Conservation (phyloP, 1,284 basidiomycete genomes). For the Hemileia vastatrix region DNA sequence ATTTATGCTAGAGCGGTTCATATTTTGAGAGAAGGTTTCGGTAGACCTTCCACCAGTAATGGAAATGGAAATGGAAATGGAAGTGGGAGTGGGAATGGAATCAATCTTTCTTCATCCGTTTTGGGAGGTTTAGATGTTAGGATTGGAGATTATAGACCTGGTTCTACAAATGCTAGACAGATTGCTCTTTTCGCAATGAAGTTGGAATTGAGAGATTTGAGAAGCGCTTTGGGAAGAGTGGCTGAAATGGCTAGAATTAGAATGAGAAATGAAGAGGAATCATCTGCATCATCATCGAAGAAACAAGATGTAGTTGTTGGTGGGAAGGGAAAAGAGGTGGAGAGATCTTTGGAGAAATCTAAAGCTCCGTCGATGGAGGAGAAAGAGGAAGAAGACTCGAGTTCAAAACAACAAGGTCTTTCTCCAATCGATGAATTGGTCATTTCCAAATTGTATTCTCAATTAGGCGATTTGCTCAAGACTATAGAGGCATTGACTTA, state of each 20-base stretch:
- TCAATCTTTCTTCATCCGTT: neutral
- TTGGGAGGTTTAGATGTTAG: conserved; percentile 31
- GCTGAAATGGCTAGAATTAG: conserved; percentile 28
- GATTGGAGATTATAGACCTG: conserved; percentile 37
- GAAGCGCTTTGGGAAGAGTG: conserved; percentile 36
- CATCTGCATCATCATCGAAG: neutral
- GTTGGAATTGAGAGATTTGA: conserved; percentile 37
- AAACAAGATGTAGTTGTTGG: too few relatives aligned
- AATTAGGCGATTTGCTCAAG: too few relatives aligned
- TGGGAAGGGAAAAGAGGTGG: too few relatives aligned
- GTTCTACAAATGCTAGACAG: conserved; percentile 32
- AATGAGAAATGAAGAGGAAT: neutral
- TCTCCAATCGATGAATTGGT: too few relatives aligned
- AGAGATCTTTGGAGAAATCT: too few relatives aligned
- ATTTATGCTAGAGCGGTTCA: conserved; percentile 41
- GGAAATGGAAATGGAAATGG: too few relatives aligned
- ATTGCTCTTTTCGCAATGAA: conserved; percentile 43
- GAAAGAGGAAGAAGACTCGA: too few relatives aligned
- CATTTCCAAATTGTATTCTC: too few relatives aligned
- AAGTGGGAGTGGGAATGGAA: too few relatives aligned
- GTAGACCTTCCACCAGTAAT: neutral
- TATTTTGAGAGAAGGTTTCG: conserved; percentile 36
- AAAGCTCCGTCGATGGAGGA: too few relatives aligned
- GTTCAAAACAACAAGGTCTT: too few relatives aligned
- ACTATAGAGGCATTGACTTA: too few relatives aligned